Evolutionary conservation across 2,329 filamentous ascomycete species (phyloP), one percentile per base, ranked within the genome.

Genomic region (Nothophaeocryptopus gaeumannii): DNA sequence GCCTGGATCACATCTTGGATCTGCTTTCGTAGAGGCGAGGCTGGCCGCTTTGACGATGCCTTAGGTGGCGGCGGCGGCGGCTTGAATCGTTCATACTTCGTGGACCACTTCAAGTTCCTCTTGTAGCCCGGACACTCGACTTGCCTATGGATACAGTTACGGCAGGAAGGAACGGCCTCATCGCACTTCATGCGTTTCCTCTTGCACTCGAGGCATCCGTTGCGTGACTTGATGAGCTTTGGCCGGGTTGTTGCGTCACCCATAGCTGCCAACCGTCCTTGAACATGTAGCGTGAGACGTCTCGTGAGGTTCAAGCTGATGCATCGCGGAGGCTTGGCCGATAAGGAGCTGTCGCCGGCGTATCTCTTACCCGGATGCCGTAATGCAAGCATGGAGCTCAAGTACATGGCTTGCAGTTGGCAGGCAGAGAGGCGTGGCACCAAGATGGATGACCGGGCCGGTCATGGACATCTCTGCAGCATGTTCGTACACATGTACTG

Each of bases 121-220:
- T 26, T 29, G 30, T 54, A 54, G 8, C 47, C 52, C 4, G 47
- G 47, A 39, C 52, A 54, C 14, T 54, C 38, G 5, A 45, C 32
- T 14, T 48, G 48, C 12, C 47, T 31, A 10, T 50, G 39, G 12
- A 43, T 37, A 42, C 53, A 53, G 3, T 50, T 52, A 34, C 33
- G 35, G 26, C 53, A 55, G 9, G 8, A 20, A 10, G 53, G 53
- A 7, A 41, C 11, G 4, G 29, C 15, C 33, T 53, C 50, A 41
- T 55, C 53, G 39, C 49, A 55, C 36, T 53, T 53, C 53, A 55
- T 53, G 36, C 56, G 53, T 47, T 56, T 58, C 20, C 48, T 43
- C 41, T 54, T 54, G 39, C 56, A 56, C 4, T 44, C 50, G 7
- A 32, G 43, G 31, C 56, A 58, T 5, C 54, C 56, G 8, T 48